Base-by-base conservation (phyloP, 108 stramenopile genomes). In the Nitzschia putrida region DNA sequence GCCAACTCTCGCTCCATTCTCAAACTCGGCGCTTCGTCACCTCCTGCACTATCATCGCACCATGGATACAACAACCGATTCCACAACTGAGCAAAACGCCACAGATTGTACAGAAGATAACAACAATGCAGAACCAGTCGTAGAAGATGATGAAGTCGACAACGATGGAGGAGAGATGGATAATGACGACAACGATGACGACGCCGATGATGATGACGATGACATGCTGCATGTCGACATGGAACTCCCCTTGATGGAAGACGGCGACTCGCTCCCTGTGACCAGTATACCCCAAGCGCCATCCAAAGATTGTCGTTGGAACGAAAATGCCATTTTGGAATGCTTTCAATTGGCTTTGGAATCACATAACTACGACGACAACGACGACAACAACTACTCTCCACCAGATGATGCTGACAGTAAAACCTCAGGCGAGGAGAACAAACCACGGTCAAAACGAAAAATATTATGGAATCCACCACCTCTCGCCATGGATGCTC, bases 271-370 rank as follows among this genome's bases (percentile, higher is more conserved):
- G 20, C 0, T 40, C 16, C 58, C 29, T 24, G 21, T 34, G 25
- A 6, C 18, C 11, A 34, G 29, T 16, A 56, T 24, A 43, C 13
- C 56, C 8, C 54, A 68, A 8, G 23, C 40, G 9, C 67, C 67
- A 50, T 40, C 67, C 41, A 40, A 39, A 11, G 67, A 55, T 12
- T 52, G 55, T 12, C 18, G 41, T 8, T 68, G 67, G 67, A 56
- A 68, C 7, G 67, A 68, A 7, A 38, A 51, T 51, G 67, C 67
- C 23, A 68, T 68, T 57, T 7, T 68, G 12, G 42, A 56, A 20
- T 68, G 67, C 41, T 56, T 51, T 14, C 14, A 55, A 14, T 24
- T 68, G 53, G 67, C 67, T 1, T 20, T 57, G 41, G 18, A 39
- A 23, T 18, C 21, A 1, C 67, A 68, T 56, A 54, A 67, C 23